Base-by-base conservation (phyloP, 257 asterid species). In the Marsdenia floribunda region DNA sequence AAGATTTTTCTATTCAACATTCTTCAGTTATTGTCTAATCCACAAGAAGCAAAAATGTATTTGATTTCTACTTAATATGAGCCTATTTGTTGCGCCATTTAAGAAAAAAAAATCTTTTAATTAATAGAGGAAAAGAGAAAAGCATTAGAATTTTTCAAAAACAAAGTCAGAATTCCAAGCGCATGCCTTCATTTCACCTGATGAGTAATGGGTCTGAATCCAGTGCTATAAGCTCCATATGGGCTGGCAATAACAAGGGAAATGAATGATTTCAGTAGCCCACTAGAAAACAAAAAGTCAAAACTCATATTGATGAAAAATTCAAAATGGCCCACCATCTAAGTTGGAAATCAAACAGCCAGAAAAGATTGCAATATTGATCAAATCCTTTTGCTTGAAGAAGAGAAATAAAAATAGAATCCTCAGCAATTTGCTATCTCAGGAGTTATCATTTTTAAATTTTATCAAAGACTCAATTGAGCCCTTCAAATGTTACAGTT, bases 171-270 rank as follows among this genome's bases (percentile, higher is more conserved):
- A 81, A 76, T 68, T 77, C 24, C 65, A 24, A 76, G 79, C 64
- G 77, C 83, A 79, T 82, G 86, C 89, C 89, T 85, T 86, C 80
- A 78, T 73, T 80, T 91, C 90, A 93, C 98, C 98, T 93, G 98
- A 85, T 93, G 98, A 72, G 98, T 91, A 78, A 93, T 93, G 82
- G 98, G 98, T 76, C 87, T 89, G 87, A 93, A 93, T 78, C 98
- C 98, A 44, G 97, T 88, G 81, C 96, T 93, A 83, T 93, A 93
- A 74, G 98, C 98, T 82, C 98, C 97, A 77, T 91, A 84, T 46
- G 98, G 98, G 83, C 98, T 93, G 96, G 85, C 58, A 82, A 74
- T 22, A 70, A 58, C 81, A 70, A 18, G 52, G 60, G 40, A 52
- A 66, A 83, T 0, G 47, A 78, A 42, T 8, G 15, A 63, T n/a